Evolutionary conservation across 2,329 filamentous ascomycete genomes (phyloP).

Genomic region (Nigrograna mackinnonii): DNA sequence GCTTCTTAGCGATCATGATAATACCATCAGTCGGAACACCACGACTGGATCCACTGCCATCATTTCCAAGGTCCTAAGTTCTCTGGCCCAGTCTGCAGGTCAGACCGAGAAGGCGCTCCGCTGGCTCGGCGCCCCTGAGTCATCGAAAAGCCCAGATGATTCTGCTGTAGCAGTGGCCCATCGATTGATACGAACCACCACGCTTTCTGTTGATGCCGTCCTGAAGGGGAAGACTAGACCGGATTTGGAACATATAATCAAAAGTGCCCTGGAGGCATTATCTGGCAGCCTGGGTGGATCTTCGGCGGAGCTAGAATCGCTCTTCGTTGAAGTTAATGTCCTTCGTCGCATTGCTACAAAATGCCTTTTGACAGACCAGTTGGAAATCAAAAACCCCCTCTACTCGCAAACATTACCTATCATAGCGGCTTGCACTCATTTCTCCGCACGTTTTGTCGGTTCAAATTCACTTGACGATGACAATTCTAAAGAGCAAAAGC

Average conservation of each 20-base stretch:
- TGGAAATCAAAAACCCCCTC: neutral
- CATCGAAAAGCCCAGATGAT: constrained; percentile 11
- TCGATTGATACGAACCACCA: constrained; percentile 28
- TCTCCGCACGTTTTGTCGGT: constrained; percentile 36
- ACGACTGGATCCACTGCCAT: too few species aligned
- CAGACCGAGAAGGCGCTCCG: constrained; percentile 35
- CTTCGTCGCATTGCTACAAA: constrained; percentile 34
- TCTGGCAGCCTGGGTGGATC: constrained; percentile 34
- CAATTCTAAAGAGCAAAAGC: constrained; percentile 16
- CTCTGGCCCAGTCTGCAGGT: constrained; percentile 38
- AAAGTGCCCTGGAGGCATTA: constrained; percentile 27
- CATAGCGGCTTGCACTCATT: constrained; percentile 33
- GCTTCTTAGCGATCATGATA: too few species aligned
- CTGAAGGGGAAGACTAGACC: constrained; percentile 19
- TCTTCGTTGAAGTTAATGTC: constrained; percentile 39
- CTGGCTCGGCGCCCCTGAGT: constrained; percentile 26
- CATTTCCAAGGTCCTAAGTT: constrained; percentile 21
- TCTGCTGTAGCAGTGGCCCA: constrained; percentile 28
- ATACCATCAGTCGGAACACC: too few species aligned
- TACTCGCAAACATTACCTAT: constrained; percentile 19
- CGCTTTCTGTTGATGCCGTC: constrained; percentile 31
- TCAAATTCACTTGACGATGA: constrained; percentile 12
- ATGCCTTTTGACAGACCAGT: constrained; percentile 21
- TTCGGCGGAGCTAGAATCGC: constrained; percentile 32
- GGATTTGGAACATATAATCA: constrained; percentile 19